Base-by-base conservation (phyloP, 306 rosid genomes). In the Glycine tomentella region DNA sequence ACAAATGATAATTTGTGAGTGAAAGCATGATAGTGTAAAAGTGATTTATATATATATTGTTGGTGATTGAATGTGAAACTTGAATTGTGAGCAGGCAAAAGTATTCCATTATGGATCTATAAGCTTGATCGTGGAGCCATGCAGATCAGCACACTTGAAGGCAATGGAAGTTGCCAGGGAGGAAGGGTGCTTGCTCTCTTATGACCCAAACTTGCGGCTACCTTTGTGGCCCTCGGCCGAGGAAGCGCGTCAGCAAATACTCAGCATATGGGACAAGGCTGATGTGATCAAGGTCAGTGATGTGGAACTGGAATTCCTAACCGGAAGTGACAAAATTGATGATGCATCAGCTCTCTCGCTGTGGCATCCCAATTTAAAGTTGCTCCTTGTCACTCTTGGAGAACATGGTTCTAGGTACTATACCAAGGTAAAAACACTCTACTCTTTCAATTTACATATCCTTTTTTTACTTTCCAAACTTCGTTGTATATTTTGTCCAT, bases 51-150 rank as follows among this genome's bases (percentile, higher is more conserved):
- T 25, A 3, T 20, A 34, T 59, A 15, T 53, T 14, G 15, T 66
- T 8, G 46, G 45, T 42, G 5, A 15, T 20, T 48, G n/a, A 69
- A 0, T 79, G 66, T 57, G 33, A 53, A 56, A 59, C 3, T 67
- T 67, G 51, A 31, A 4, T 11, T 17, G 8, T 25, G 50, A 91
- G 92, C 63, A 95, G 99, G 97, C 97, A 4, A 95, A 93, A 61
- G 90, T 91, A 12, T 95, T 93, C 79, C 99, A 93, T 84, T 93
- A 95, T 25, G 99, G 99, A 76, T 95, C 98, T 0, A 93, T 95
- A 67, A 93, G 98, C 82, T 88, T 95, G 97, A 95, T 95, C 44
- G 99, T 91, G 86, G 99, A 95, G 90, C 98, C 99, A 62, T 93
- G 98, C 87, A 88, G 99, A 84, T 91, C 99, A 3, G 98, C 99